These are phyloP conservation scores for Gentiana straminea DNA, from an alignment of 257 asterid genomes.

Conservation along the genomic window DNA sequence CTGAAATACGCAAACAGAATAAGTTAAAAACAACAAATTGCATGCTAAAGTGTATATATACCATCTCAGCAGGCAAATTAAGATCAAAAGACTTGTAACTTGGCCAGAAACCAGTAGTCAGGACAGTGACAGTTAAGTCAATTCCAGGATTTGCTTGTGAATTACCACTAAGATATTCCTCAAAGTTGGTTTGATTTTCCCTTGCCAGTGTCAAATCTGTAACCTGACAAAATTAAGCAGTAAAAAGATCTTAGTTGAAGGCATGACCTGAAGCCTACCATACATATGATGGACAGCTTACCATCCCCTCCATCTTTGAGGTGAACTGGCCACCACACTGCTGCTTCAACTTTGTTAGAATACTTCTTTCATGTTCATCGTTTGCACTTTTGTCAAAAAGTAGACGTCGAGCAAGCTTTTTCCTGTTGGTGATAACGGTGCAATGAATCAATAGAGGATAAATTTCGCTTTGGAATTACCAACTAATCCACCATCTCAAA, in stretches of 20 bases:
- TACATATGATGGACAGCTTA: constrained; percentile 23
- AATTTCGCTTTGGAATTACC: constrained; percentile 1
- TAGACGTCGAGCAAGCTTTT: constrained; percentile 91
- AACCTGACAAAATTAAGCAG: constrained; percentile 38
- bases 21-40: no score
- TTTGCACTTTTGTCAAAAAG: constrained; percentile 97
- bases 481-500: constrained; percentile 3
- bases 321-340: constrained; percentile 99
- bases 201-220: constrained; percentile 94
- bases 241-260: constrained; percentile 1
- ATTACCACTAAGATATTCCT: constrained; percentile 68
- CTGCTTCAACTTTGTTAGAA: constrained; percentile 91
- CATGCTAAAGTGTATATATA: constrained; percentile 7
- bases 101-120: constrained; percentile 99
- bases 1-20: no score
- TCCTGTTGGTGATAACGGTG: constrained; percentile 34
- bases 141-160: constrained; percentile 77
- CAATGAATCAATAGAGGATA: constrained; percentile 6
- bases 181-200: constrained; percentile 85
- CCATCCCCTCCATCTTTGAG: constrained; percentile 99
- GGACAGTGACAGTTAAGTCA: constrained; percentile 92
- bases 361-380: constrained; percentile 97
- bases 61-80: constrained; percentile 95
- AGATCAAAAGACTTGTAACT: constrained; percentile 97
- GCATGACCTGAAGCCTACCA: not conserved